Conservation (phyloP, 345 rosid species). For the Psidium guajava region DNA sequence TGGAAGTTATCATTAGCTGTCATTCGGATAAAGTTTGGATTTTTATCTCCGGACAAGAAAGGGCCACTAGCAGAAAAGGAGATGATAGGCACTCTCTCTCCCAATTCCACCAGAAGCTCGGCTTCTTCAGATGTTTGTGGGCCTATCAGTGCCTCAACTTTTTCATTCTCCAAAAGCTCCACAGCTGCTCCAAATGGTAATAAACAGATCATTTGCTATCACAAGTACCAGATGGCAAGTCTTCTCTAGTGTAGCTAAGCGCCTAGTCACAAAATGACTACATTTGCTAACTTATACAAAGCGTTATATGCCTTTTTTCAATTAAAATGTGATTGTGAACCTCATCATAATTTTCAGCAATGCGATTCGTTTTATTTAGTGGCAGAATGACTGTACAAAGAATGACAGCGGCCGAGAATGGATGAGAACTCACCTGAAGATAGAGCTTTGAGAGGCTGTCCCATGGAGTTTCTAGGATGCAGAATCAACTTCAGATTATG, state of each 20-base stretch:
- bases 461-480: neutral
- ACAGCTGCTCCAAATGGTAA: neutral
- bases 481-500: neutral
- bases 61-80: neutral
- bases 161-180: neutral
- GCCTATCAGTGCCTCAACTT: neutral
- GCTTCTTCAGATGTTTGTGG: neutral
- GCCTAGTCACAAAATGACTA: no score
- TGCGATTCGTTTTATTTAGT: neutral
- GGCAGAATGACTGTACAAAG: neutral
- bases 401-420: neutral
- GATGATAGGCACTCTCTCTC: neutral
- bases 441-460: neutral
- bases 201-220: neutral
- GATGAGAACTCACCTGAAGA: neutral
- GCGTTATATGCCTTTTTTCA: neutral
- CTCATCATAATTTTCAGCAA: neutral
- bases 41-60: neutral
- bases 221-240: neutral
- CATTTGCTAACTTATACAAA: neutral
- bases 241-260: neutral
- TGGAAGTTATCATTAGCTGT: constrained; percentile 3
- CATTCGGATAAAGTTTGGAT: constrained; percentile 9
- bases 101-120: neutral
- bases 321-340: neutral